A percentile compares a stretch with the other conserved stretches of the same genome.
Evolutionary conservation across 768 basidiomycete genomes (phyloP).

Genomic region (Pilatotrama ljubarskyi): DNA sequence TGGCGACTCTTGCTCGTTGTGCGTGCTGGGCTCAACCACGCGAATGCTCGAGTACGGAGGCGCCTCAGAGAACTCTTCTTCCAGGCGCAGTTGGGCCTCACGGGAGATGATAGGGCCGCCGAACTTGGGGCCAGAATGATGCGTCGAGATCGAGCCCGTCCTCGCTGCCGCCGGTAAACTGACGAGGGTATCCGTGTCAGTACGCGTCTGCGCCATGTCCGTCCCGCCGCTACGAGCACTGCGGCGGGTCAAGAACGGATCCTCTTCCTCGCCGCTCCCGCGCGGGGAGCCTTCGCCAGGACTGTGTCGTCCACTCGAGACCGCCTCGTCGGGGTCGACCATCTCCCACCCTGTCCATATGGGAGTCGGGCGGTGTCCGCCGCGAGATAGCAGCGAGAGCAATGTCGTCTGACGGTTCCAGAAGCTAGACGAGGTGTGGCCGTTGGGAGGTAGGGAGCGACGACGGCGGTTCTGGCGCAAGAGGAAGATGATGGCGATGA

Average conservation of each 20-base stretch:
- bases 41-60: conserved; percentile 32
- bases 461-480: conserved; percentile 28
- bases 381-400: conserved; percentile 15
- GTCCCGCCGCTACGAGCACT: conserved; percentile 25
- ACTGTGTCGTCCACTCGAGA: conserved; percentile 4
- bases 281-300: conserved; percentile 70
- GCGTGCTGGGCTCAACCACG: conserved; percentile 26
- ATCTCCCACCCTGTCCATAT: conserved; percentile 37
- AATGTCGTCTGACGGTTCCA: conserved; percentile 43
- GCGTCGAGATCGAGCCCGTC: conserved; percentile 14
- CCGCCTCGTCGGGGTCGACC: conserved; percentile 27
- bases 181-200: conserved; percentile 31
- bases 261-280: conserved; percentile 67
- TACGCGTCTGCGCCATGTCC: conserved; percentile 27
- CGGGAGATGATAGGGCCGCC: conserved; percentile 39
- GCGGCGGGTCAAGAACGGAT: conserved; percentile 48
- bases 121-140: conserved; percentile 30
- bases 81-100: conserved; percentile 36
- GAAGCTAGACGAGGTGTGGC: conserved; percentile 32
- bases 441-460: conserved; percentile 22
- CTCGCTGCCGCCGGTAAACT: conserved; percentile 28
- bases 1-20: conserved; percentile 32
- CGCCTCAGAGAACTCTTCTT: conserved; percentile 30
- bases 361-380: conserved; percentile 24
- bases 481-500: conserved; percentile 48